Conservation (phyloP, 495 filamentous ascomycete species). For the Tuber melanosporum region DNA sequence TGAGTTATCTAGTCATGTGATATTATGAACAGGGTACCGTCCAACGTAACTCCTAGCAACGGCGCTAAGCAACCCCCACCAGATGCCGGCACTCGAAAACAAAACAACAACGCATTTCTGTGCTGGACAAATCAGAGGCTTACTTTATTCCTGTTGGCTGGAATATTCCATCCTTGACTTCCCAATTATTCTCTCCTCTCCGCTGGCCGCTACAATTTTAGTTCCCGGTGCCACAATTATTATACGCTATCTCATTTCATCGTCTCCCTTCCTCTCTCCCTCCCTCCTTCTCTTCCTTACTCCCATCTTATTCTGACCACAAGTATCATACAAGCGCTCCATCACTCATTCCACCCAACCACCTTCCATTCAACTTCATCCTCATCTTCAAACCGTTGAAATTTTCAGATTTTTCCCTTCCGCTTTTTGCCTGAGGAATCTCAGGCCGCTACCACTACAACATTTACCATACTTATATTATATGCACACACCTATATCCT, state of each 20-base stretch:
- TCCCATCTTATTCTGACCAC: constrained; percentile 15
- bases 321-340: not conserved
- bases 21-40: not conserved
- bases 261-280: not conserved
- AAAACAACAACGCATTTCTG: constrained; percentile 30
- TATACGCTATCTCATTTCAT: not conserved
- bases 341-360: constrained; percentile 12
- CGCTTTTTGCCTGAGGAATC: not conserved
- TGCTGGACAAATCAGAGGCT: constrained; percentile 34
- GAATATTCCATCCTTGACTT: constrained; percentile 2
- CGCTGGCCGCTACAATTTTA: not conserved
- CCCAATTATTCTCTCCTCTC: not conserved
- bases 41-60: constrained; percentile 29
- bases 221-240: not conserved
- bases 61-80: constrained; percentile 1
- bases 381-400: not conserved
- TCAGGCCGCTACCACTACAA: not conserved
- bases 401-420: not conserved
- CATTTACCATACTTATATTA: not conserved
- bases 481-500: not conserved
- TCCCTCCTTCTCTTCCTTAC: not conserved
- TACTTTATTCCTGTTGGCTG: not conserved
- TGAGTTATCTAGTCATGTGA: not conserved
- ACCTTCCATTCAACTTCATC: constrained; percentile 9
- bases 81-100: constrained; percentile 8